Percentiles rank a stretch among this genome's conserved stretches.
These are phyloP conservation scores for Sarocladium oryzae DNA, from an alignment of 2,329 filamentous ascomycete genomes.

Conservation along the genomic window DNA sequence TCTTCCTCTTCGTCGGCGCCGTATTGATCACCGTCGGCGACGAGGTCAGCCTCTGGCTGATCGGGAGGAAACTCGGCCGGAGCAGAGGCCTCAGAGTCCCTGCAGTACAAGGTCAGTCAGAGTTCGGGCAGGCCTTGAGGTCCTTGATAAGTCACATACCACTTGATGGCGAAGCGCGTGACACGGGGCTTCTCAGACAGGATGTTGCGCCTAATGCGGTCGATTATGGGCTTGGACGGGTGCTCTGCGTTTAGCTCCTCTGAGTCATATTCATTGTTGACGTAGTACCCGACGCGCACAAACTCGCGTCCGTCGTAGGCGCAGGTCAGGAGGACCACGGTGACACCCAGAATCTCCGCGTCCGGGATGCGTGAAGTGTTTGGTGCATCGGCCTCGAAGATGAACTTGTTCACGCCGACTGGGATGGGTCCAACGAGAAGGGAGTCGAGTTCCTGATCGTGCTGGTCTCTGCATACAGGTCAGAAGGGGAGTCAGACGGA, in stretches of 20 bases:
- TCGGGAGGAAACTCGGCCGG: slow-evolving; percentile 95
- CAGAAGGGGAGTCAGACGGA: slow-evolving; percentile 14
- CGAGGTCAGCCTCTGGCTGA: slow-evolving; percentile 88
- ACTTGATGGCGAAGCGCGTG: slow-evolving; percentile 97
- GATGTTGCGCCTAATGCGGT: slow-evolving; percentile 86
- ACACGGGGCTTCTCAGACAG: slow-evolving; percentile 96
- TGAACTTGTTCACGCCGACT: slow-evolving; percentile 95
- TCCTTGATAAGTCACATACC: slow-evolving; percentile 48
- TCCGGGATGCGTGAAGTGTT: slow-evolving; percentile 87
- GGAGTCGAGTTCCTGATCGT: slow-evolving; percentile 96
- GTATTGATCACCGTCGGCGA: slow-evolving; percentile 81
- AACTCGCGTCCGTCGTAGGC: slow-evolving; percentile 96
- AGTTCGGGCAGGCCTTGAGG: neutral
- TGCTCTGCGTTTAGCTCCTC: slow-evolving; percentile 86
- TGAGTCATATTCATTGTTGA: slow-evolving; percentile 97
- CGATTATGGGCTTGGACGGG: slow-evolving; percentile 84
- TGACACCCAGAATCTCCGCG: slow-evolving; percentile 93
- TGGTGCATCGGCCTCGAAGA: slow-evolving; percentile 92
- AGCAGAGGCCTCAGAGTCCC: slow-evolving; percentile 96
- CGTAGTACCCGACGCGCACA: slow-evolving; percentile 96
- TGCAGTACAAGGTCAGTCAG: slow-evolving; percentile 29
- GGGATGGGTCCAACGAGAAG: slow-evolving; percentile 96
- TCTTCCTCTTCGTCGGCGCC: slow-evolving; percentile 77
- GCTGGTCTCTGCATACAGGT: slow-evolving; percentile 63
- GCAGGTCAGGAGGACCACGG: slow-evolving; percentile 92